Evolutionary conservation across 805 yeast genomes (phyloP).

Genomic region (Trichomonascus vanleenenianus): DNA sequence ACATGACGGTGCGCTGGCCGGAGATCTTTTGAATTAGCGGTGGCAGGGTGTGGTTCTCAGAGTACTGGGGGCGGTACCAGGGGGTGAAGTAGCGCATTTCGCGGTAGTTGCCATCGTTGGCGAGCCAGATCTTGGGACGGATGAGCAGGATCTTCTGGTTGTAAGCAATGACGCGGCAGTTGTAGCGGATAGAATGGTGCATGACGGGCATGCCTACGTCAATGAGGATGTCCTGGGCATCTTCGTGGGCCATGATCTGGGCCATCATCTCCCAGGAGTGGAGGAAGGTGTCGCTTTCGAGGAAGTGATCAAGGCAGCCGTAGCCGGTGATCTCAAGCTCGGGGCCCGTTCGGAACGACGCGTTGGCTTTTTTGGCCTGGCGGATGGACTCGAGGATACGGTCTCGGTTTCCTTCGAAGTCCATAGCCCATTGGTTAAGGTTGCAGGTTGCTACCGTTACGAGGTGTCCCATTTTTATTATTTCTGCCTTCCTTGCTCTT

Average conservation of each 20-base stretch:
- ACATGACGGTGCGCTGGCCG: constrained; percentile 58
- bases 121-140: constrained; percentile 87
- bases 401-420: constrained; percentile 94
- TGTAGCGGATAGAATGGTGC: constrained; percentile 82
- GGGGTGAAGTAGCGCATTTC: constrained; percentile 97
- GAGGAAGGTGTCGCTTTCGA: constrained; percentile 78
- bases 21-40: constrained; percentile 55
- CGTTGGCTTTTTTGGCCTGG: constrained; percentile 67
- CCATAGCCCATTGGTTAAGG: constrained; percentile 97
- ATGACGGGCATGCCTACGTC: constrained; percentile 94
- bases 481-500: too few species aligned
- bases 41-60: constrained; percentile 71
- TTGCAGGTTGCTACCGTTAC: constrained; percentile 91
- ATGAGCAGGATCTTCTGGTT: constrained; percentile 75
- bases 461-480: constrained; percentile 76
- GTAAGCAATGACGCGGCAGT: constrained; percentile 79
- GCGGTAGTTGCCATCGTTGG: constrained; percentile 96
- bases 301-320: constrained; percentile 66
- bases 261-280: constrained; percentile 95
- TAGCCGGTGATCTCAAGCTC: constrained; percentile 93
- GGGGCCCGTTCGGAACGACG: constrained; percentile 89
- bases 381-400: constrained; percentile 75
- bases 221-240: constrained; percentile 66
- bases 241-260: constrained; percentile 58
- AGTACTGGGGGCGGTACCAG: constrained; percentile 74